Percentiles rank a stretch among this genome's conserved stretches.
phyloP scores from a whole-genome alignment of 1,284 basidiomycete species.

The Coriolopsis trogii region DNA sequence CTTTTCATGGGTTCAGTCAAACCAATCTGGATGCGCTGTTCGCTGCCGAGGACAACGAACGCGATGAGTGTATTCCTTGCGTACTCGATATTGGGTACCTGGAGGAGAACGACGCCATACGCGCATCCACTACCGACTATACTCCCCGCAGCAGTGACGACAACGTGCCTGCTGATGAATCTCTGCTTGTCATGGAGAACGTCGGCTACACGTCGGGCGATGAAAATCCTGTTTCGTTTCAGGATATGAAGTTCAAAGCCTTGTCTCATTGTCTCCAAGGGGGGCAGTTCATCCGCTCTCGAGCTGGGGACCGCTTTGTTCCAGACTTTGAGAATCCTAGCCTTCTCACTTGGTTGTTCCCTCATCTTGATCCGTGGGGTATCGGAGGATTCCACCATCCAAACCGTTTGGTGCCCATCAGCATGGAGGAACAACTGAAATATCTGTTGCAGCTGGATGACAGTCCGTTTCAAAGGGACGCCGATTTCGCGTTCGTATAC shows the following conservation, averaged over 20 bases:
- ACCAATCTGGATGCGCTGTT: neutral
- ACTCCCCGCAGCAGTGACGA: neutral
- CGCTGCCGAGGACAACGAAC: neutral
- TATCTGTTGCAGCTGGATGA: constrained; percentile 4
- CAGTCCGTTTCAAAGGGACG: constrained; percentile 1
- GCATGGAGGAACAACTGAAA: neutral
- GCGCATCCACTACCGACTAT: neutral
- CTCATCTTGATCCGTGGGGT: constrained; percentile 19
- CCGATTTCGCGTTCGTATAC: constrained; percentile 18
- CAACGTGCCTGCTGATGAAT: neutral
- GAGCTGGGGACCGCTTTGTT: constrained; percentile 6
- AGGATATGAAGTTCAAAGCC: constrained; percentile 10
- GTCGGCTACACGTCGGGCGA: constrained; percentile 1
- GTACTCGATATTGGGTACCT: constrained; percentile 7
- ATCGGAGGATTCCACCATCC: constrained; percentile 10
- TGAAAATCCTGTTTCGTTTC: neutral
- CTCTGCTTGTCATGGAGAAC: constrained; percentile 1
- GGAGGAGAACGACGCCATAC: neutral
- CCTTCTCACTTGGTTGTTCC: constrained; percentile 12
- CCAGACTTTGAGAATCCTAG: constrained; percentile 13
- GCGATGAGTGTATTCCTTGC: neutral
- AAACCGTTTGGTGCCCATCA: neutral
- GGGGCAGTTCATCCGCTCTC: constrained; percentile 4
- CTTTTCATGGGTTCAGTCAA: neutral
- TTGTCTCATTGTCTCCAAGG: constrained; percentile 3